Percentiles rank a stretch among this genome's conserved stretches.
Evolutionary conservation across 1,284 basidiomycete species (phyloP).

Genomic region (Trametes sp.): DNA sequence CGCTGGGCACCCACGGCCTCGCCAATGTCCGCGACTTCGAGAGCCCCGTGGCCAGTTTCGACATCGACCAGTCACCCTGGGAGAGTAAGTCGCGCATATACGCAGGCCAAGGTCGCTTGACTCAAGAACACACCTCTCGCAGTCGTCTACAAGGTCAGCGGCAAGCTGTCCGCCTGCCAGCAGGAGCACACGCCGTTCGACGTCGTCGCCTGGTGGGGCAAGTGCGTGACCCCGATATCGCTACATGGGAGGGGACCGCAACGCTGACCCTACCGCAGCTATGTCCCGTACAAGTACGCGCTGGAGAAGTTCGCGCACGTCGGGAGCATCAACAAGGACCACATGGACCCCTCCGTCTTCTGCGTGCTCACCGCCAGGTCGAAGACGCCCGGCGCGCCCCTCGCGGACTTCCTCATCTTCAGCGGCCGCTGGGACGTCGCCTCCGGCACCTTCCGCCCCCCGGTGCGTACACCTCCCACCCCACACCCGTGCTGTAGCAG

Average conservation of each 20-base stretch:
- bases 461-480: slow-evolving; percentile 43
- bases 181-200: slow-evolving; percentile 78
- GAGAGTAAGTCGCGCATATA: slow-evolving; percentile 50
- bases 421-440: slow-evolving; percentile 71
- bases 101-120: too few species aligned
- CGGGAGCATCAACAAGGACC: slow-evolving; percentile 71
- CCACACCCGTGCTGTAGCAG: too few species aligned
- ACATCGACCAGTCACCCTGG: slow-evolving; percentile 67
- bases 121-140: not conserved
- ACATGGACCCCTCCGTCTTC: slow-evolving; percentile 70
- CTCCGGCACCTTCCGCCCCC: slow-evolving; percentile 52
- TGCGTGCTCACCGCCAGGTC: slow-evolving; percentile 71
- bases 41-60: slow-evolving; percentile 66
- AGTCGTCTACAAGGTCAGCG: slow-evolving; percentile 65
- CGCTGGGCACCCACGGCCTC: slow-evolving; percentile 68
- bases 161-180: slow-evolving; percentile 60
- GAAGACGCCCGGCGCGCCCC: slow-evolving; percentile 60
- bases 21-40: slow-evolving; percentile 73
- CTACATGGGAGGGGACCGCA: not conserved
- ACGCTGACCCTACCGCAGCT: slow-evolving; percentile 48
- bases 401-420: slow-evolving; percentile 71
- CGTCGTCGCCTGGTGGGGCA: slow-evolving; percentile 76
- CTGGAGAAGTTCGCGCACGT: slow-evolving; percentile 71
- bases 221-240: too few species aligned
- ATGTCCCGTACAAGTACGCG: slow-evolving; percentile 77